Evolutionary conservation across 2,329 filamentous ascomycete species (phyloP), one percentile per base, ranked within the genome.

Genomic region (Scytalidium lignicola): DNA sequence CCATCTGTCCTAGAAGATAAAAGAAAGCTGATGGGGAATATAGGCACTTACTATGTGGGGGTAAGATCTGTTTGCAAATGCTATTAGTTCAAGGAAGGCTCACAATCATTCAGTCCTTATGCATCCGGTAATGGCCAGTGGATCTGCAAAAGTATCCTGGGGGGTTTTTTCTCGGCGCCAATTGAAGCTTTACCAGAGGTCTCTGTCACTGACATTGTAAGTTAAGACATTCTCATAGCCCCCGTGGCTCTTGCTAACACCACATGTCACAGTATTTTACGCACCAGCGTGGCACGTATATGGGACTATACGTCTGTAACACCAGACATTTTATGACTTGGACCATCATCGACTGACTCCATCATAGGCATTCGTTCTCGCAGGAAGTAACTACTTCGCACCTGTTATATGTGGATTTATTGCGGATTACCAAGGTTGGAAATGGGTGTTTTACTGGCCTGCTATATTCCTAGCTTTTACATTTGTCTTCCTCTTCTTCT

Each of bases 401-500:
- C 74, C 74, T 2, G 57, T 78, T 10, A 59, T 74, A 18, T 69
- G 69, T 3, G 74, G 74, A 2, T 76, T 71, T 58, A 71, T 78
- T 53, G 64, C 65, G 26, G 67, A 75, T 26, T 65, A 65, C 3
- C 64, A 66, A 44, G 72, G 73, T 1, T 78, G 74, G 74, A 53
- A 67, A 44, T 78, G 74, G 72, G 68, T 70, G 12, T 65, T 74
- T 59, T 72, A 74, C 55, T 79, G 75, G 67, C 72, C 71, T n/a
- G 73, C 77, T 6, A 79, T 82, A 29, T 69, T 80, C 52, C 62
- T 65, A 7, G 75, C 64, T 1, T 60, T 72, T 2, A 67, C 64
- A 17, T 73, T 75, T 26, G 56, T 80, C 20, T 68, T 78, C 51
- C 61, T 77, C 0, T 80, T 79, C 65, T 75, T 82, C 55, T 73